phyloP scores from a whole-genome alignment of 306 rosid genomes.

The Ormosia emarginata region DNA sequence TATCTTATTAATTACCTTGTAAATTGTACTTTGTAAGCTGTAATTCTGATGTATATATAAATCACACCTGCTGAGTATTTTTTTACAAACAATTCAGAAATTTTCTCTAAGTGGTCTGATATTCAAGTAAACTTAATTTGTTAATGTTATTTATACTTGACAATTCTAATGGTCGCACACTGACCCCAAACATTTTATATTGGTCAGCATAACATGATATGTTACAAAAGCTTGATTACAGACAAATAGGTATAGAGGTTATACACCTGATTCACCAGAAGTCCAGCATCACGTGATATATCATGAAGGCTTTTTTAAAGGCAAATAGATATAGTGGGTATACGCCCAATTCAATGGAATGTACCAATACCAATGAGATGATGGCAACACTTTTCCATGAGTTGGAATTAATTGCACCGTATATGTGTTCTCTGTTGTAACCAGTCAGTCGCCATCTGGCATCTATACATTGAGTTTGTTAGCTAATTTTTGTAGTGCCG shows the following conservation, averaged over 20 bases:
- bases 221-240: not conserved
- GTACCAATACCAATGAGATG: not conserved
- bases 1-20: too few species aligned
- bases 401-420: not conserved
- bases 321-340: not conserved
- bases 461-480: not conserved
- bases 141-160: not conserved
- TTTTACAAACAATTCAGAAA: too few species aligned
- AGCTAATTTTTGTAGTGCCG: not conserved
- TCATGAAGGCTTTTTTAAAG: not conserved
- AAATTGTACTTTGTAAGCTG: too few species aligned
- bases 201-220: not conserved
- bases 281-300: not conserved
- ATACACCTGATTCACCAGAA: not conserved
- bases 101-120: too few species aligned
- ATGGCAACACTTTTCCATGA: not conserved
- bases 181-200: not conserved
- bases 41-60: too few species aligned
- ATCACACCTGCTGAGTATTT: too few species aligned
- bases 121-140: not conserved
- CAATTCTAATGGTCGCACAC: not conserved
- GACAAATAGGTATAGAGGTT: not conserved
- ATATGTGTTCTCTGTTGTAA: not conserved
- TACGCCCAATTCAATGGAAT: not conserved
- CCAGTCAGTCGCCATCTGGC: not conserved